Evolutionary conservation across 176 grass and related monocot genomes (phyloP).

Genomic region (Aegilops speltoides): DNA sequence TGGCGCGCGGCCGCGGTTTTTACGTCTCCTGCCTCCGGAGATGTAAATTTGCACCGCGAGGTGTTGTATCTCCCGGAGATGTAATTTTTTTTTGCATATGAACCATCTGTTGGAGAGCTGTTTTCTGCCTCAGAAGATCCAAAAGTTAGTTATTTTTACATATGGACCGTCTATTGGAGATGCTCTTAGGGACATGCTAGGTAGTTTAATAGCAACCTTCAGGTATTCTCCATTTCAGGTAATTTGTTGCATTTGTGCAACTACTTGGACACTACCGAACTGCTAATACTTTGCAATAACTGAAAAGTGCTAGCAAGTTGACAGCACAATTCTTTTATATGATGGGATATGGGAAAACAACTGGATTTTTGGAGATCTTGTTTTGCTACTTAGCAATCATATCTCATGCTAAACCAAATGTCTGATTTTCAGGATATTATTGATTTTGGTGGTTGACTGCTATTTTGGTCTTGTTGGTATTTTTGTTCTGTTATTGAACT

Average conservation of each 20-base stretch:
- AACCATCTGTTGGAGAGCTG: no score
- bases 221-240: neutral
- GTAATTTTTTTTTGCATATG: no score
- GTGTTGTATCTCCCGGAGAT: no score
- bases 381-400: neutral
- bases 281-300: neutral
- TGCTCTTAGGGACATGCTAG: neutral
- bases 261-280: neutral
- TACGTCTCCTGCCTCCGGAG: no score
- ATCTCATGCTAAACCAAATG: neutral
- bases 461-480: constrained; percentile 23
- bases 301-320: neutral
- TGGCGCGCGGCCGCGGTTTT: no score
- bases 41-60: no score
- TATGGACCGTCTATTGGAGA: no score
- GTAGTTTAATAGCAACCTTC: neutral
- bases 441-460: neutral
- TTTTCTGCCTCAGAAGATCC: no score
- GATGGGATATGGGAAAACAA: neutral
- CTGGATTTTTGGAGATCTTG: neutral
- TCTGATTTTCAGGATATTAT: neutral
- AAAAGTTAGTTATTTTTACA: neutral
- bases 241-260: constrained; percentile 1
- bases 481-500: constrained; percentile 26
- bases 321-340: neutral